phyloP scores from a whole-genome alignment of 305 asterid species.

The Rubia tinctorum region DNA sequence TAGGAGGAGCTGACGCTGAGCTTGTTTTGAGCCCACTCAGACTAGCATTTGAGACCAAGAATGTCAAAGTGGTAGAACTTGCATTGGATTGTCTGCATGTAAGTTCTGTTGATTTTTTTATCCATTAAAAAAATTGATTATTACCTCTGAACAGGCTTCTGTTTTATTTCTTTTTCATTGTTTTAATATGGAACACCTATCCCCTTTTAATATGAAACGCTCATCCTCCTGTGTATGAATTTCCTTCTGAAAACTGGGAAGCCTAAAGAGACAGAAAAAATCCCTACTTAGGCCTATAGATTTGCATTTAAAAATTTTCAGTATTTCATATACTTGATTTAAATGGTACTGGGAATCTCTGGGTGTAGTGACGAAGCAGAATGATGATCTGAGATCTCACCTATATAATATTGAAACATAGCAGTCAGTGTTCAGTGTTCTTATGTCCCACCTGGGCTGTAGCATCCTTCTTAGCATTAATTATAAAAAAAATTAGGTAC shows the following conservation, averaged over 20 bases:
- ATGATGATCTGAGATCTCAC: background rate
- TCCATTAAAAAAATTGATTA: constrained; percentile 1
- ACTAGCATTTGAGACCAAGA: constrained; percentile 93
- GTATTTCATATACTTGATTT: background rate
- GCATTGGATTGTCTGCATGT: constrained; percentile 99
- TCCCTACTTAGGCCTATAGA: background rate
- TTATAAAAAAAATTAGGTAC: background rate
- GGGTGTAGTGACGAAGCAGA: background rate
- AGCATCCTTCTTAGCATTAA: background rate
- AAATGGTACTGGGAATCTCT: background rate
- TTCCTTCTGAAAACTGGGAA: background rate
- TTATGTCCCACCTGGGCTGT: background rate
- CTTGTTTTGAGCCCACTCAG: constrained; percentile 86
- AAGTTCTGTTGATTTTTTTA: constrained; percentile 38
- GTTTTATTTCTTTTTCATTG: constrained; percentile 13
- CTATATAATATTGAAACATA: background rate
- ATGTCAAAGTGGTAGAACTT: constrained; percentile 83
- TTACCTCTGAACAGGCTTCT: constrained; percentile 11
- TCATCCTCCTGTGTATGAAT: background rate
- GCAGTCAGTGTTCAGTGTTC: background rate
- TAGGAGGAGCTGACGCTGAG: constrained; percentile 84
- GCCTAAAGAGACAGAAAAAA: background rate
- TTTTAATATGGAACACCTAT: constrained; percentile 19
- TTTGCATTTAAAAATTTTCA: background rate
- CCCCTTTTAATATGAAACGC: background rate